These are phyloP conservation scores for Hyaloperonospora brassicae DNA, from an alignment of 352 stramenopile genomes.

Conservation along the genomic window DNA sequence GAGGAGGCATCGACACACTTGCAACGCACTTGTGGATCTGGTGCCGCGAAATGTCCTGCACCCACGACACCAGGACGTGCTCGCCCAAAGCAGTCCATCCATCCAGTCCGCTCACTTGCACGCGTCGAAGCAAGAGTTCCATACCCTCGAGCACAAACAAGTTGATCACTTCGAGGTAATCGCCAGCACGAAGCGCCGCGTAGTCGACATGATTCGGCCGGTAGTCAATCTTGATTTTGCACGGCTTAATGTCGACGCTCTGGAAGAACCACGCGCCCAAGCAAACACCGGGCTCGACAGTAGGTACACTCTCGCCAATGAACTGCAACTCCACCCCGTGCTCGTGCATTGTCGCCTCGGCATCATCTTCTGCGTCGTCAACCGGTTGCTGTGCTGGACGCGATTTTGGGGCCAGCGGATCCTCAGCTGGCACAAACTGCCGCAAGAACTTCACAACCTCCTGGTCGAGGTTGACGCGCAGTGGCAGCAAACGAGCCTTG, in stretches of 20 bases:
- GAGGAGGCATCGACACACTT: constrained; percentile 78
- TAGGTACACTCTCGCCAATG: constrained; percentile 13
- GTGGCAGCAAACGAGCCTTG: constrained; percentile 60
- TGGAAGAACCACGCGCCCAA: constrained; percentile 80
- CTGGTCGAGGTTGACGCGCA: constrained; percentile 83
- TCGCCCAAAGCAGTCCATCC: constrained; percentile 66
- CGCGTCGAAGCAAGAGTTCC: constrained; percentile 77
- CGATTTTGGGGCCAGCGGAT: constrained; percentile 9
- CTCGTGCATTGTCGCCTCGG: constrained; percentile 22
- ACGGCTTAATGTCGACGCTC: constrained; percentile 78
- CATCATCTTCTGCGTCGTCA: constrained; percentile 28
- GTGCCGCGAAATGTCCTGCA: constrained; percentile 81
- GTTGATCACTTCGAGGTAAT: constrained; percentile 87
- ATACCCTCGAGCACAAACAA: constrained; percentile 84
- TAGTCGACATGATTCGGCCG: constrained; percentile 83
- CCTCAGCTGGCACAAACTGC: constrained; percentile 63
- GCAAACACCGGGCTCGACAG: constrained; percentile 35
- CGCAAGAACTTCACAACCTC: constrained; percentile 82
- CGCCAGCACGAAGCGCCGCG: constrained; percentile 63
- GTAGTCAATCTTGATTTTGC: constrained; percentile 89
- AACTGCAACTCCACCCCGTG: constrained; percentile 47
- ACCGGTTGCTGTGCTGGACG: constrained; percentile 3
- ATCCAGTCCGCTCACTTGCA: constrained; percentile 77
- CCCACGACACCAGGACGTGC: constrained; percentile 76
- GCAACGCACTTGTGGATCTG: constrained; percentile 87